Percentiles rank a stretch among this genome's conserved stretches.
phyloP scores from a whole-genome alignment of 2,329 filamentous ascomycete species.

The Penicillium verrucosum region DNA sequence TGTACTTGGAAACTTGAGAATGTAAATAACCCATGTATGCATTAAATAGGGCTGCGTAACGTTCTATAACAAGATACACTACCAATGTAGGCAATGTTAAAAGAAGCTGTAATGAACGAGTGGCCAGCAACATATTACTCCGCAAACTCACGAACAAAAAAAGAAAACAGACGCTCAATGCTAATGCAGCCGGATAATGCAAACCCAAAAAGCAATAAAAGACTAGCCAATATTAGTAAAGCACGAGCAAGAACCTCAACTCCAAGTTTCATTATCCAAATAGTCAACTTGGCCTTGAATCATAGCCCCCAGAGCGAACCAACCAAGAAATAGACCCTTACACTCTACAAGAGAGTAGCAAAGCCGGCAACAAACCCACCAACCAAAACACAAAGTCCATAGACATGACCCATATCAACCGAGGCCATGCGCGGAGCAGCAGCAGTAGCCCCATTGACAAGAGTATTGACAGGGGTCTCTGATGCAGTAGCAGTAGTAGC shows the following conservation, averaged over 20 bases:
- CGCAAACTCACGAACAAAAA: slow-evolving; percentile 2
- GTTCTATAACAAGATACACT: not conserved
- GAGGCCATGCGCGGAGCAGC: slow-evolving; percentile 32
- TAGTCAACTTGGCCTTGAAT: not conserved
- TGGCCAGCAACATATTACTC: not conserved
- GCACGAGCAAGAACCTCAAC: not conserved
- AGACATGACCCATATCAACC: slow-evolving; percentile 54
- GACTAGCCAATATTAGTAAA: not conserved
- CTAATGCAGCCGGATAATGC: slow-evolving; percentile 15
- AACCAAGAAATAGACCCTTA: not conserved
- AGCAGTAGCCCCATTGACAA: slow-evolving; percentile 32
- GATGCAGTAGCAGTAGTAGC: slow-evolving; percentile 41
- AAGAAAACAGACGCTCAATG: slow-evolving; percentile 13
- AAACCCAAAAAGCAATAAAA: not conserved
- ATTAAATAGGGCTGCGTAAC: not conserved
- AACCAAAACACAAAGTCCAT: slow-evolving; percentile 55
- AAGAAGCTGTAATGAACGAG: not conserved
- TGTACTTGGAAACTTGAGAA: not conserved
- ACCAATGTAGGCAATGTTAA: not conserved
- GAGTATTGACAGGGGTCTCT: slow-evolving; percentile 31
- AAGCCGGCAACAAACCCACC: slow-evolving; percentile 58
- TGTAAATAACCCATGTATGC: not conserved
- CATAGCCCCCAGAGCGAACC: no score
- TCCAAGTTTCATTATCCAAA: not conserved
- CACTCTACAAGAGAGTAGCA: slow-evolving; percentile 48